Percentiles rank a stretch among this genome's conserved stretches.
Evolutionary conservation across 2,329 filamentous ascomycete species (phyloP).

Genomic region (Helotiales sp.): DNA sequence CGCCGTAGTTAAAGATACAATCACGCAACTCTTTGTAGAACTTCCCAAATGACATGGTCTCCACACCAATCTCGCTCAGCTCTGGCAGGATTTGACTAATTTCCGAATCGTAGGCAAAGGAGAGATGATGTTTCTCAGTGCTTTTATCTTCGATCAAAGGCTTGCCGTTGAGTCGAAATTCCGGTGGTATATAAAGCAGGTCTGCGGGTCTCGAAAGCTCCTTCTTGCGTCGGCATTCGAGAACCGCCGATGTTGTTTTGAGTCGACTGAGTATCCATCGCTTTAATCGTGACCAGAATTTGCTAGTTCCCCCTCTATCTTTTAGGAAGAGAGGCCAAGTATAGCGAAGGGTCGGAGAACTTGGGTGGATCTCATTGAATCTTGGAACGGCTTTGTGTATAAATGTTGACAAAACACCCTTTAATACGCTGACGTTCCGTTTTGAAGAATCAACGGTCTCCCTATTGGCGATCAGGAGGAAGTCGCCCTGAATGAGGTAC

Average conservation of each 20-base stretch:
- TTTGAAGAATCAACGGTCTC: slow-evolving; percentile 10
- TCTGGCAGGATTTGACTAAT: slow-evolving; percentile 8
- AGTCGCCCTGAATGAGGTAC: slow-evolving; percentile 16
- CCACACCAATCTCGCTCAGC: slow-evolving; percentile 4
- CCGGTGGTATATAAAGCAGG: slow-evolving; percentile 8
- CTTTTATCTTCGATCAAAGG: slow-evolving; percentile 10
- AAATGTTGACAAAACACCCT: slow-evolving; percentile 5
- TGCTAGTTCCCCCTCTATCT: slow-evolving; percentile 1
- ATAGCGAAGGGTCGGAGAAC: slow-evolving; percentile 6
- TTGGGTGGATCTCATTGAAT: slow-evolving; percentile 2
- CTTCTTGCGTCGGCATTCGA: slow-evolving; percentile 2
- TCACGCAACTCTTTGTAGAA: slow-evolving; percentile 7
- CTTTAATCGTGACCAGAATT: slow-evolving; percentile 10
- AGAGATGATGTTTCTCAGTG: slow-evolving; percentile 3
- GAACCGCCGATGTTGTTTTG: not conserved
- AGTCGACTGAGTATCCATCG: slow-evolving; percentile 4
- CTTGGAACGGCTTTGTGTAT: slow-evolving; percentile 1
- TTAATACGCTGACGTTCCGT: slow-evolving; percentile 6
- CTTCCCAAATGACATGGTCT: not conserved
- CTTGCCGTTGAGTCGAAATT: slow-evolving; percentile 2
- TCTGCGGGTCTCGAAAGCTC: not conserved
- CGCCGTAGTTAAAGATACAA: not conserved
- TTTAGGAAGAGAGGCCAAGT: slow-evolving; percentile 8
- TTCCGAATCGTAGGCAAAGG: slow-evolving; percentile 10
- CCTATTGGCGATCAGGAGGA: slow-evolving; percentile 13